These are phyloP conservation scores for Lasiosphaeria hispida DNA, from an alignment of 495 filamentous ascomycete genomes.

Conservation along the genomic window DNA sequence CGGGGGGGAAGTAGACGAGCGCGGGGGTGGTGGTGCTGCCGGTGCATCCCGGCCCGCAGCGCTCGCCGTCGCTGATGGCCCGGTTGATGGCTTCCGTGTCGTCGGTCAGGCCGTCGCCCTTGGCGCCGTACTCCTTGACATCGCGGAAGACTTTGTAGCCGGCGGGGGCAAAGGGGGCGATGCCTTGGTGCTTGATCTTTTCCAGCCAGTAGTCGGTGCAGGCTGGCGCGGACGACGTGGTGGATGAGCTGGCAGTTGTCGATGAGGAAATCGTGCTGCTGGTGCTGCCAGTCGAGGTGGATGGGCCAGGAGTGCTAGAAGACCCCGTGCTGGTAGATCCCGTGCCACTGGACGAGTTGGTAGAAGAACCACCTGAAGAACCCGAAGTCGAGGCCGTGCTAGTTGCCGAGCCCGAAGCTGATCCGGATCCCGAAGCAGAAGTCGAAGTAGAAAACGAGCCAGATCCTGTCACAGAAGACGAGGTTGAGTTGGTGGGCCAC, in stretches of 20 bases:
- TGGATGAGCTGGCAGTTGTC: conserved; percentile 9
- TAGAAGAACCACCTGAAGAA: too few relatives aligned
- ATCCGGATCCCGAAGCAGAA: too few relatives aligned
- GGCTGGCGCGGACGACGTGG: conserved; percentile 11
- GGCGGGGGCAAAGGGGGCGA: conserved; percentile 40
- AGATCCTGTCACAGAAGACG: too few relatives aligned
- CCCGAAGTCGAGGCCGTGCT: too few relatives aligned
- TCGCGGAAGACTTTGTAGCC: conserved; percentile 56
- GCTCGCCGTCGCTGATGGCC: conserved; percentile 70
- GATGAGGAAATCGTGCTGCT: neutral
- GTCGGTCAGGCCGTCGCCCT: conserved; percentile 67
- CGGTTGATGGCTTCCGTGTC: conserved; percentile 80
- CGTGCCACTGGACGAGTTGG: too few relatives aligned
- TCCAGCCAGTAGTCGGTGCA: conserved; percentile 46
- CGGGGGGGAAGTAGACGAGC: conserved; percentile 73
- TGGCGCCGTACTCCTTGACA: conserved; percentile 57
- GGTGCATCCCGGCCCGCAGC: conserved; percentile 73
- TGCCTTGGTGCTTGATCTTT: conserved; percentile 46
- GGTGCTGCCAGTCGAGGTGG: neutral
- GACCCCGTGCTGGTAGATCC: conserved; percentile 5
- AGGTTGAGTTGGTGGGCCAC: too few relatives aligned
- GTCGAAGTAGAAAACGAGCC: too few relatives aligned
- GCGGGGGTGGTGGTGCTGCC: conserved; percentile 72
- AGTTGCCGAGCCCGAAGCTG: too few relatives aligned
- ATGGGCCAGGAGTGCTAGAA: conserved; percentile 7